A percentile compares a stretch with the other conserved stretches of the same genome.
Conservation (phyloP, 441 rosid genomes). For the Eutrema salsugineum region DNA sequence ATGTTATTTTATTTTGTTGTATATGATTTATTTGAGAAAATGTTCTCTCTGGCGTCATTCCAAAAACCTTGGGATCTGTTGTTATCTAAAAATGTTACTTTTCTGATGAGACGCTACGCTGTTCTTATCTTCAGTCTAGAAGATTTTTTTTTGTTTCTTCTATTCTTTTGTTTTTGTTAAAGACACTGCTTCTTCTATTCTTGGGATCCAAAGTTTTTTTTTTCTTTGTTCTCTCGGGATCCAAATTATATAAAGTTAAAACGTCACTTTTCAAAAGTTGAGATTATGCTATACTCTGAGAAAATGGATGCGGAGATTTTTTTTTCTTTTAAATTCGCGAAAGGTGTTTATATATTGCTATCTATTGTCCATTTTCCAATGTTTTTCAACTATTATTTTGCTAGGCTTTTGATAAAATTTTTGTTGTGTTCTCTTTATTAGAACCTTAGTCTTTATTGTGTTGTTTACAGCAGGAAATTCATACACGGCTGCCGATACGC, state of each 20-base stretch:
- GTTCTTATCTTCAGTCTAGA: background rate
- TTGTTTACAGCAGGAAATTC: conserved; percentile 9
- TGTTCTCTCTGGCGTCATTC: background rate
- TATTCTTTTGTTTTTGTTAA: too few species aligned
- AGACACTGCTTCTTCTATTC: too few species aligned
- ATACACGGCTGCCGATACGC: conserved; percentile 4
- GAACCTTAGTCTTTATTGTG: too few species aligned
- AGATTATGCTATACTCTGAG: background rate
- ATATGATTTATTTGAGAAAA: background rate
- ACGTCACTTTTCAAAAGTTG: conserved; percentile 18
- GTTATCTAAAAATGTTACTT: background rate
- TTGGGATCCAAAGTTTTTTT: background rate
- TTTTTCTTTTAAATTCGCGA: background rate
- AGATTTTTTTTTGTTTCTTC: background rate
- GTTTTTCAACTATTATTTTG: background rate
- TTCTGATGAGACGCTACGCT: conserved; percentile 4
- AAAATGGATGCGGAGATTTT: background rate
- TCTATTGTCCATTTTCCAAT: background rate
- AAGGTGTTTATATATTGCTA: background rate
- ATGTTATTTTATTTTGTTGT: background rate
- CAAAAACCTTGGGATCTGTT: conserved; percentile 19
- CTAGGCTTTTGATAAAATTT: background rate
- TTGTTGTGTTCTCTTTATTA: background rate
- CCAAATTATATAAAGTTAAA: conserved; percentile 16
- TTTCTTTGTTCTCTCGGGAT: conserved; percentile 10